Evolutionary conservation across 192 early-diverging fungal genomes (phyloP).

Genomic region (Dissophora ornata): DNA sequence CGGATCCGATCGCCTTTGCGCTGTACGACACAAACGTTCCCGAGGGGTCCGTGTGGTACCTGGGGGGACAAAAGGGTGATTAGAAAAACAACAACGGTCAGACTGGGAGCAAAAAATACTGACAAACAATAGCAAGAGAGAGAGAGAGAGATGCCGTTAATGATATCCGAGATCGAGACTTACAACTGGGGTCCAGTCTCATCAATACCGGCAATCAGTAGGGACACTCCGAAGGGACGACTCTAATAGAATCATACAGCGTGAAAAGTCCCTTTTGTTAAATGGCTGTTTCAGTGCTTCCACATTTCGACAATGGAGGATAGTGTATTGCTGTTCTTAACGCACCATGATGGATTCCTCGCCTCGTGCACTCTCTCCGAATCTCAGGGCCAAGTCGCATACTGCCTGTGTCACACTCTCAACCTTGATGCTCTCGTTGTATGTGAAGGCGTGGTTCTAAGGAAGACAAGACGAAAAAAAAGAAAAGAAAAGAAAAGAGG

Average conservation of each 20-base stretch:
- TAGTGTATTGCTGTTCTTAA: too few relatives aligned
- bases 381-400: conserved; percentile 96
- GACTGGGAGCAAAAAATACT: background rate
- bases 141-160: background rate
- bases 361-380: conserved; percentile 96
- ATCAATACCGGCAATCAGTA: conserved; percentile 96
- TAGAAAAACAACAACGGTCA: background rate
- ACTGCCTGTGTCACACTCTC: conserved; percentile 98
- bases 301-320: too few relatives aligned
- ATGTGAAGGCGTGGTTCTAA: conserved; percentile 95
- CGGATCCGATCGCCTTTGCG: conserved; percentile 99
- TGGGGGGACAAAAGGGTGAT: conserved; percentile 42
- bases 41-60: conserved; percentile 96
- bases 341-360: conserved; percentile 99
- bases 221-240: conserved; percentile 98
- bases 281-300: too few relatives aligned
- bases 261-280: too few relatives aligned
- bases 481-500: background rate
- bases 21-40: conserved; percentile 96
- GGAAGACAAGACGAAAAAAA: too few relatives aligned
- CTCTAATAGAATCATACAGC: too few relatives aligned
- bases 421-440: conserved; percentile 94
- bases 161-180: conserved; percentile 19
- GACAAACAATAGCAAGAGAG: background rate
- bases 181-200: conserved; percentile 98